A percentile compares a stretch with the other conserved stretches of the same genome.
Conservation (phyloP, 768 basidiomycete species). For the Tylopilus sp. region DNA sequence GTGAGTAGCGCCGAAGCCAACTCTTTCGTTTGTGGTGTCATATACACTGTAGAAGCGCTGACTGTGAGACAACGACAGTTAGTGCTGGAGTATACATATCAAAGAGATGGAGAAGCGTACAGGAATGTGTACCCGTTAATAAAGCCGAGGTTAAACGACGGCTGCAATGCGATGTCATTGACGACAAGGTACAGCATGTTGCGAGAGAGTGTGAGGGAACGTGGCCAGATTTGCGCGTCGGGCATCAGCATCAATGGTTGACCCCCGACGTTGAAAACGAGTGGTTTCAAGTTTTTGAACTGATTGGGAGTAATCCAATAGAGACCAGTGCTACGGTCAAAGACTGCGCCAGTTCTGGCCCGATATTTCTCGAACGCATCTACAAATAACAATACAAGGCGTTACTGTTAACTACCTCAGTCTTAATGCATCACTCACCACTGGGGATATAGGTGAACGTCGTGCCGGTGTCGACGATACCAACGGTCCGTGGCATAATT, state of each 20-base stretch:
- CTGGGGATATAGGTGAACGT: conserved; percentile 21
- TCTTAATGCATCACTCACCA: conserved; percentile 7
- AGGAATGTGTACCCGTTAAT: no score
- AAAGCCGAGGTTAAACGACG: no score
- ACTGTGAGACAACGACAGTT: no score
- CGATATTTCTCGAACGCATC: neutral
- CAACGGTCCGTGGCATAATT: conserved; percentile 23
- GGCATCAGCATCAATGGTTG: conserved; percentile 11
- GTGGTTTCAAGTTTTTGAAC: neutral
- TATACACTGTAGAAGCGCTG: no score
- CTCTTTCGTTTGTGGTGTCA: no score
- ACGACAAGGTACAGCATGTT: no score
- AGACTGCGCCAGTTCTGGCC: neutral
- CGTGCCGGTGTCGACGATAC: conserved; percentile 35
- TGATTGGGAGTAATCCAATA: neutral
- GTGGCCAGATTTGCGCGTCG: conserved; percentile 36
- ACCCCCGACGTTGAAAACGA: neutral
- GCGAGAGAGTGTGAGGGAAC: no score
- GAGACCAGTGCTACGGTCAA: neutral
- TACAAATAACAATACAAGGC: neutral
- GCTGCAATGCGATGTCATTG: no score
- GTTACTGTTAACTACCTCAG: neutral
- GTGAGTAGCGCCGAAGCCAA: no score
- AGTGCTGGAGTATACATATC: no score
- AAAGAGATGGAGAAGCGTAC: no score